These are phyloP conservation scores for Flaveria bidentis DNA, from an alignment of 129 eudicot genomes.

Conservation along the genomic window DNA sequence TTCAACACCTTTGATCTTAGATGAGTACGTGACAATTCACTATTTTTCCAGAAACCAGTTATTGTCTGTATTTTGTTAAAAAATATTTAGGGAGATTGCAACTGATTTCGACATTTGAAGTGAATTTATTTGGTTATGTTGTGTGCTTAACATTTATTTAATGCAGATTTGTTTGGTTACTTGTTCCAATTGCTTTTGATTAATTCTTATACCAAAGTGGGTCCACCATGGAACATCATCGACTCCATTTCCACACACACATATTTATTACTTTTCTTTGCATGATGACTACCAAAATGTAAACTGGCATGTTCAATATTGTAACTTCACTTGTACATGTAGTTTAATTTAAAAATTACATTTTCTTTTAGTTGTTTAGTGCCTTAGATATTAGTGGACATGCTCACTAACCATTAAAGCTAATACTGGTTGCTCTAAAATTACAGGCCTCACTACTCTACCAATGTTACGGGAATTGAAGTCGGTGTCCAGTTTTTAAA, in stretches of 20 bases:
- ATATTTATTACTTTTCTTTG: too few relatives aligned
- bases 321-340: neutral
- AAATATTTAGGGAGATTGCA: too few relatives aligned
- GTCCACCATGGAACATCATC: too few relatives aligned
- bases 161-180: too few relatives aligned
- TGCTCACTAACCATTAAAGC: neutral
- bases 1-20: slow-evolving; percentile 68
- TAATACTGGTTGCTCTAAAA: slow-evolving; percentile 5
- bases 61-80: too few relatives aligned
- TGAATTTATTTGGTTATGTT: too few relatives aligned
- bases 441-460: slow-evolving; percentile 81
- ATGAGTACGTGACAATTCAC: slow-evolving; percentile 58
- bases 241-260: too few relatives aligned
- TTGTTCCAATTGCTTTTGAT: too few relatives aligned
- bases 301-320: neutral
- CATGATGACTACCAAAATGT: too few relatives aligned
- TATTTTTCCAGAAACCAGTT: neutral
- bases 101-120: too few relatives aligned
- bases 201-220: too few relatives aligned
- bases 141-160: too few relatives aligned
- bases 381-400: slow-evolving; percentile 2
- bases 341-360: neutral
- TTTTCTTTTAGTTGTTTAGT: neutral
- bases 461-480: slow-evolving; percentile 73
- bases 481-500: slow-evolving; percentile 62